Conservation (phyloP, 148 eudicot genomes). For the Polygonum aviculare region DNA sequence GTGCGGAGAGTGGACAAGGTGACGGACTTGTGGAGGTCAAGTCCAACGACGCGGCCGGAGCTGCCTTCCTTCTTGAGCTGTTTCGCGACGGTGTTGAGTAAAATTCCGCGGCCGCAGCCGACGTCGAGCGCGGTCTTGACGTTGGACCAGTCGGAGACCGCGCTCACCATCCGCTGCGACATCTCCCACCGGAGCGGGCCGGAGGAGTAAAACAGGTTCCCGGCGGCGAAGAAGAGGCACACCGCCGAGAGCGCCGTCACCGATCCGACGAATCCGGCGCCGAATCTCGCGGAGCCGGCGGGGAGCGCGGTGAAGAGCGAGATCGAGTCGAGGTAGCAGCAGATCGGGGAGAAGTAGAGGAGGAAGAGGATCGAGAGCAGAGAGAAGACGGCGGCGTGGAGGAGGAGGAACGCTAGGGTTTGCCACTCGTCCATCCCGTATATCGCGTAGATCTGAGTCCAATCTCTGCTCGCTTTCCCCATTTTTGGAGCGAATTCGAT, state of each 20-base stretch:
- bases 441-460: conserved; percentile 90
- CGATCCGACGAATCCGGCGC: conserved; percentile 69
- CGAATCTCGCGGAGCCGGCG: conserved; percentile 42
- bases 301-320: conserved; percentile 26
- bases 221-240: conserved; percentile 64
- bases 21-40: conserved; percentile 34
- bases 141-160: conserved; percentile 64
- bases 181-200: conserved; percentile 76
- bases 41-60: conserved; percentile 78
- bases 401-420: conserved; percentile 52
- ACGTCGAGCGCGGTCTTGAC: conserved; percentile 79
- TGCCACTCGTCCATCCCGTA: conserved; percentile 90
- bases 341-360: conserved; percentile 32
- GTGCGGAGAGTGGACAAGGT: conserved; percentile 52
- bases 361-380: conserved; percentile 44
- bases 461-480: conserved; percentile 65
- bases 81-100: conserved; percentile 83
- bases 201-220: conserved; percentile 68
- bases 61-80: conserved; percentile 78
- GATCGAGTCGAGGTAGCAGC: conserved; percentile 23
- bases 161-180: conserved; percentile 63
- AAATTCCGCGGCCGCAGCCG: conserved; percentile 88
- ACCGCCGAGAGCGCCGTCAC: conserved; percentile 67
- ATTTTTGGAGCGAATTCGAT: not conserved
- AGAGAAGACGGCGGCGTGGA: conserved; percentile 24